Evolutionary conservation across 75 land plant genomes (phyloP), one percentile per base, ranked within the genome.

Genomic region (Ceratopteris richardii): DNA sequence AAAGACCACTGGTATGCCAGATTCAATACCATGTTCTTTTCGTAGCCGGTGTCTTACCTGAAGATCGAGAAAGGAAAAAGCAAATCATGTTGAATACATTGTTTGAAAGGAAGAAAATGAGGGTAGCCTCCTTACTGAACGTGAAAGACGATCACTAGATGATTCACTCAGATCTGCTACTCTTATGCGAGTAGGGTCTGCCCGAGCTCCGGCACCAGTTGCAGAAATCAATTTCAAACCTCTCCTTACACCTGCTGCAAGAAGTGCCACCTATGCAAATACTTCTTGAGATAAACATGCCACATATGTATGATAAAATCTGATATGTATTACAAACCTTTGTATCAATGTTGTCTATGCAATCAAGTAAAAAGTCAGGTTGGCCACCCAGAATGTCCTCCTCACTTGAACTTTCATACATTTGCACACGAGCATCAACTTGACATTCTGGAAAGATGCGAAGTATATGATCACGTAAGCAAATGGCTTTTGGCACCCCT

Each of bases 281-380:
- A 9, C 3, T 33, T 33, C 3, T 4, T 33, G 3, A 33, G 9
- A 33, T 9, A 33, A 33, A 9, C 37, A 33, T 33, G 37, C 9
- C 9, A 9, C 37, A 9, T 9, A 4, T 33, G 7, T 33, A 33
- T 33, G 37, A n/a, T n/a, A n/a, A n/a, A n/a, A n/a, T n/a, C n/a
- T n/a, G n/a, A n/a, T n/a, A n/a, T 33, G 3, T 26, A 24, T 23
- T 24, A 52, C n/a, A 31, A 41, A 94, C 99, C 97, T 95, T 95
- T 9, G 99, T 95, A 64, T 95, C 97, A 67, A 90, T 95, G 62
- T 95, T 95, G 67, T 95, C 99, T 62, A 95, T 95, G 82, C 97
- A 95, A 59, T 95, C 97, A 26, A 95, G 73, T 44, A 95, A 86
- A 77, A 86, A 90, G 75, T 95, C 97, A 63, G 99, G 97, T 3